These are phyloP conservation scores for Ogataea zsoltii DNA, from an alignment of 805 yeast species.

Conservation along the genomic window DNA sequence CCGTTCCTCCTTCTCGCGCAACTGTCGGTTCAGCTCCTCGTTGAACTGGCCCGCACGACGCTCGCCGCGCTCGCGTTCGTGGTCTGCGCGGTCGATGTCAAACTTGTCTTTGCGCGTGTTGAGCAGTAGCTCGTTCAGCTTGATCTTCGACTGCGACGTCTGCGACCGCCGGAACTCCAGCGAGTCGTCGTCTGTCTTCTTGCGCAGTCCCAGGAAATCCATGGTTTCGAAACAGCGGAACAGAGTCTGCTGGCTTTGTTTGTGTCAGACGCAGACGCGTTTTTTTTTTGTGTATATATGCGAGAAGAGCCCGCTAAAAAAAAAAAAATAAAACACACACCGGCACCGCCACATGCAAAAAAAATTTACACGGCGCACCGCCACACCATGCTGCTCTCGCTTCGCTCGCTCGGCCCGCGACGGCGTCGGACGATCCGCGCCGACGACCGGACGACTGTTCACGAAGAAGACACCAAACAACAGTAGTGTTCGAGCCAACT, in stretches of 20 bases:
- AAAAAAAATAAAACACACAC: no score
- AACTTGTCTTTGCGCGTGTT: slow-evolving; percentile 7
- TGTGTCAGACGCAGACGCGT: not conserved
- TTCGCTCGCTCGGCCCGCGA: no score
- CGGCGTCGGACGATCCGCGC: no score
- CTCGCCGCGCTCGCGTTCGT: slow-evolving; percentile 11
- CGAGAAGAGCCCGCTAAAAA: no score
- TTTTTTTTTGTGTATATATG: slow-evolving; percentile 11
- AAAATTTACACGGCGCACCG: no score
- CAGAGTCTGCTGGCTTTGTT: not conserved
- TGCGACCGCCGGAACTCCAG: slow-evolving; percentile 19
- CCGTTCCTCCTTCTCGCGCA: slow-evolving; percentile 21
- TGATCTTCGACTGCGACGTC: slow-evolving; percentile 16
- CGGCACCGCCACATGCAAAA: no score
- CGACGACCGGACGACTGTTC: no score
- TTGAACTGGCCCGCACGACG: slow-evolving; percentile 17
- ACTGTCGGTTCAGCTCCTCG: slow-evolving; percentile 18
- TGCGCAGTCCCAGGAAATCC: slow-evolving; percentile 6
- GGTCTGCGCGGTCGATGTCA: slow-evolving; percentile 10
- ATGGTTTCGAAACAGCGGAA: not conserved
- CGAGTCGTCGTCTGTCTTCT: slow-evolving; percentile 17
- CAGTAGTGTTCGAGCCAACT: no score
- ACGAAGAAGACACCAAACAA: no score
- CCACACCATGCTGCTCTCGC: no score
- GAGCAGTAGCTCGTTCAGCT: slow-evolving; percentile 17